phyloP scores from a whole-genome alignment of 352 stramenopile species.

The Elongisporangium undulatum region DNA sequence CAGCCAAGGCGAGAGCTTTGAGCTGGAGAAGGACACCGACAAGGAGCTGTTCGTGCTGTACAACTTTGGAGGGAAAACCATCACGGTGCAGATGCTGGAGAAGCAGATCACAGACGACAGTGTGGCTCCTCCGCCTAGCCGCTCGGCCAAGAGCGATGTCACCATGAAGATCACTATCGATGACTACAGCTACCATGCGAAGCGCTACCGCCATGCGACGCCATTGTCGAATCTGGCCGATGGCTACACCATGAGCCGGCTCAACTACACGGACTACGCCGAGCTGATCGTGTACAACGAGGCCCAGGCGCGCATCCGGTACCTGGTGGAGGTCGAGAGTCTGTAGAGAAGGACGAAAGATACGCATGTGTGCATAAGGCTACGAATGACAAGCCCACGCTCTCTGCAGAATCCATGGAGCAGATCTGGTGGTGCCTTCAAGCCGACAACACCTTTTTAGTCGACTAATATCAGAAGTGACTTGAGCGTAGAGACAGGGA shows the following conservation, averaged over 20 bases:
- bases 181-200: constrained; percentile 31
- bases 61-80: constrained; percentile 13
- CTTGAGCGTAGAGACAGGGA: background rate
- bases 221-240: constrained; percentile 10
- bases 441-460: background rate
- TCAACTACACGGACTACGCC: constrained; percentile 29
- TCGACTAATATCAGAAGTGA: background rate
- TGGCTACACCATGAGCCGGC: constrained; percentile 10
- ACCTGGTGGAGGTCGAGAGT: constrained; percentile 69
- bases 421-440: background rate
- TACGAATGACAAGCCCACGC: background rate
- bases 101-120: constrained; percentile 1
- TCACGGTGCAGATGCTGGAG: constrained; percentile 51
- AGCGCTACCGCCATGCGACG: constrained; percentile 51
- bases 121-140: background rate
- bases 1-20: constrained; percentile 27
- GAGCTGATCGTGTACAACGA: constrained; percentile 80
- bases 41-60: constrained; percentile 30
- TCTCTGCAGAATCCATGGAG: background rate
- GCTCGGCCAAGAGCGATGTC: constrained; percentile 8
- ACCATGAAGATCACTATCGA: constrained; percentile 10
- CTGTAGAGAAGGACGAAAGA: constrained; percentile 5
- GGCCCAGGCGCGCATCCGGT: constrained; percentile 61
- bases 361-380: background rate
- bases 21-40: constrained; percentile 28